Evolutionary conservation across 305 asterid genomes (phyloP), one percentile per base, ranked within the genome.

Genomic region (Caryopteris hybrid): DNA sequence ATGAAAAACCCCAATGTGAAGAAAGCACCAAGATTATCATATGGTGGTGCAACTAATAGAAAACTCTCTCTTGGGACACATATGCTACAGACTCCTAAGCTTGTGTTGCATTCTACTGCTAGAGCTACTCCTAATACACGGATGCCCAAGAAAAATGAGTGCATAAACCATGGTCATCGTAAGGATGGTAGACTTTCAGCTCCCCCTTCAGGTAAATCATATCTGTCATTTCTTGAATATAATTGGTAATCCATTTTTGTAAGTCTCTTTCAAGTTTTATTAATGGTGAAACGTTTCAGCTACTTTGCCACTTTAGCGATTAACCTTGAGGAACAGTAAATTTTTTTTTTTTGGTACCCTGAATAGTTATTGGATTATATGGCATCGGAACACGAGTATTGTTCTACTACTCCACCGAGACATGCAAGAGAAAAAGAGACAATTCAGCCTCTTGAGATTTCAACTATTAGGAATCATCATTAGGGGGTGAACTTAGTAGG

Each of bases 61-160:
- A 83, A 86, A 77, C 84, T 85, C 14, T 87, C 95, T 72, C 87
- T 87, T 58, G 90, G 92, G 53, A 88, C 84, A 31, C 72, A 87
- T 58, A 61, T 72, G 79, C 66, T 70, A 25, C 97, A 84, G 74
- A 79, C 89, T 59, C 89, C 87, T 9, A 87, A 82, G 62, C 80
- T 76, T 29, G 87, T 82, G 51, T 39, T 75, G 57, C 75, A 57
- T 46, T 85, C 68, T 61, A 69, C 88, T 34, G 66, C 80, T 21
- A 88, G 76, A 79, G 87, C 83, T 58, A 85, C 92, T 74, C 90
- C 96, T 43, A 76, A 80, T 66, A 79, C 85, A 3, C 84, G 74
- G 16, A 79, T 72, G 27, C 69, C 85, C 72, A 84, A 82, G 78
- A 88, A 78, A 72, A 81, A 47, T 48, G 92, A 80, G 45, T 72